Conservation (phyloP, 192 early-diverging fungal species). For the Phycomyces blakesleeanus region DNA sequence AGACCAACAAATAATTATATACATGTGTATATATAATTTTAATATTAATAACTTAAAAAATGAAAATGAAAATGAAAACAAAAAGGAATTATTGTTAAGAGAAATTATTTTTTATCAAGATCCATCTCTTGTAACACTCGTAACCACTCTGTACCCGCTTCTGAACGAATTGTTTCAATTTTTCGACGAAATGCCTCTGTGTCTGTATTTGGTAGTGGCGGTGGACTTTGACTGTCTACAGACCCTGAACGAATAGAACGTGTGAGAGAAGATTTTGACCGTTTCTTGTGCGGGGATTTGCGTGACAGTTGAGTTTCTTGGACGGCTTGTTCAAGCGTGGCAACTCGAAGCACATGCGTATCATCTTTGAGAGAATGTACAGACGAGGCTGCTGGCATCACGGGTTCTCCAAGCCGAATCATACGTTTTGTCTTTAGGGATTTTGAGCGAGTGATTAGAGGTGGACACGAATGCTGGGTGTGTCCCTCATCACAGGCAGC, state of each 20-base stretch:
- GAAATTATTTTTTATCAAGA: neutral
- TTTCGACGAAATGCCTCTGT: slow-evolving; percentile 41
- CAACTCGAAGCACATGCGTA: slow-evolving; percentile 16
- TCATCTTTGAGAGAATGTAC: neutral
- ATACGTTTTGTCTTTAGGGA: slow-evolving; percentile 25
- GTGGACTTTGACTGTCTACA: neutral
- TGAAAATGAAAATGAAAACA: neutral
- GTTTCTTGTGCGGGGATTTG: slow-evolving; percentile 5
- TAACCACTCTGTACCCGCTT: slow-evolving; percentile 52
- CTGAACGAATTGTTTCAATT: slow-evolving; percentile 47
- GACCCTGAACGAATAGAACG: neutral
- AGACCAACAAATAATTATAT: too few relatives aligned
- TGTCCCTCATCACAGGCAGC: neutral
- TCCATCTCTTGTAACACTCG: slow-evolving; percentile 54
- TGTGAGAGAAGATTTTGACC: slow-evolving; percentile 7
- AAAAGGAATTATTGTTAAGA: neutral
- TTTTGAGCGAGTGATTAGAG: slow-evolving; percentile 6
- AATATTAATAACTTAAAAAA: neutral
- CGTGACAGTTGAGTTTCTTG: slow-evolving; percentile 14
- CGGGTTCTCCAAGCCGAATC: slow-evolving; percentile 24
- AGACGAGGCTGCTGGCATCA: slow-evolving; percentile 17
- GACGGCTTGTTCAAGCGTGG: slow-evolving; percentile 7
- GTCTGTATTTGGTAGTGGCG: neutral
- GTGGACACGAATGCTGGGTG: neutral
- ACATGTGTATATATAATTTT: too few relatives aligned